Base-by-base conservation (phyloP, 2,329 filamentous ascomycete species). In the Thelonectria discophora region DNA sequence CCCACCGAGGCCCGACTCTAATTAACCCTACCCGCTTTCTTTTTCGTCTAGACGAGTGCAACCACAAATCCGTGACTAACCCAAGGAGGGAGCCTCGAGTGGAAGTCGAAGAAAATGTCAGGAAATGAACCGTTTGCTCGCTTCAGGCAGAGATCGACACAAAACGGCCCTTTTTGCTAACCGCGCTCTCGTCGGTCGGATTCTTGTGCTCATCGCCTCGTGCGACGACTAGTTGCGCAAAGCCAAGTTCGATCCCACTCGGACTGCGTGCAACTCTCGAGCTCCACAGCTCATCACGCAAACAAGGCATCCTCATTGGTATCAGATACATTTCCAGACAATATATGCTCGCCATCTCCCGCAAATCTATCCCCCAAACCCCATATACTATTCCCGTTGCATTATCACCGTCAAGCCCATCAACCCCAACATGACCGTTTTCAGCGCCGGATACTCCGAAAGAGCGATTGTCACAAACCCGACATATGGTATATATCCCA, bases 401-500 rank as follows among this genome's bases (percentile, higher is more conserved):
- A 99, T 77, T 49, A 99, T 90, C 24, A 97, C 95, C 80, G 97
- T 88, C 71, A 97, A 76, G 1, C 94, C 95, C 95, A 99, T 99
- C 52, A 97, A 85, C 1, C 92, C 94, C 73, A 99, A 78, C 89
- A 98, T 92, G 24, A 89, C 94, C 45, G 92, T 96, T 86, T 99
- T 99, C 71, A 98, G 77, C 94, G 94, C 98, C 6, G 95, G 95
- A 75, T 99, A 90, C 77, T 99, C 95, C 65, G 92, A 95, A 65
- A 99, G 82, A 77, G 98, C 82, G 70, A 99, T 99, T 2, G 95
- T 99, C 47, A 98, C 94, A 74, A 98, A 98, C 68, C 95, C 95
- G 13, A 98, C 93, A 72, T 95, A 96, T 0, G 95, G 95, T 59
- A 98, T 89, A 76, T 96, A 99, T 39, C 87, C 95, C 11, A 95